Conservation (phyloP, 2,329 filamentous ascomycete species). For the Cladophialophora exuberans region DNA sequence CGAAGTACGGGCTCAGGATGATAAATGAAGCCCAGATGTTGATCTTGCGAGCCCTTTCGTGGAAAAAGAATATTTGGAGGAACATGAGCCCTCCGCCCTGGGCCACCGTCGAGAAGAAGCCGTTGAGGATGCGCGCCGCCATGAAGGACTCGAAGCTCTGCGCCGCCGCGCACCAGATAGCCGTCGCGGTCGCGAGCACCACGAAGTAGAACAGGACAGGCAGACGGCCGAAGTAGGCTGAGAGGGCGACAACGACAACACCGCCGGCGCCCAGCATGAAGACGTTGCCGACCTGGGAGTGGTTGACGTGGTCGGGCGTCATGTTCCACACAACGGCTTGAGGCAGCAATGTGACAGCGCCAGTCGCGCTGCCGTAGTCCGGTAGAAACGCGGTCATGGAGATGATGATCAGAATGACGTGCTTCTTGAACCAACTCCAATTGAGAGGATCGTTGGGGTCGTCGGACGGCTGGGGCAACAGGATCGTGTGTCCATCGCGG, state of each 20-base stretch:
- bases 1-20: conserved; percentile 37
- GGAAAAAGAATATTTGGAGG: conserved; percentile 48
- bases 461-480: conserved; percentile 44
- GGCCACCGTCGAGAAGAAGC: conserved; percentile 48
- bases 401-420: conserved; percentile 44
- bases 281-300: conserved; percentile 46
- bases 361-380: conserved; percentile 48
- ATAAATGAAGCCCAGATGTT: conserved; percentile 45
- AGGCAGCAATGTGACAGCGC: conserved; percentile 44
- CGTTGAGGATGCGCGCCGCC: conserved; percentile 49
- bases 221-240: conserved; percentile 49
- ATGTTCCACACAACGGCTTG: conserved; percentile 45
- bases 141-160: conserved; percentile 44
- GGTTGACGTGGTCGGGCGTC: conserved; percentile 44
- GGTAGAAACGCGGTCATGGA: conserved; percentile 44
- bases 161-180: conserved; percentile 45
- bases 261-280: conserved; percentile 50
- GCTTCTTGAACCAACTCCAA: conserved; percentile 41
- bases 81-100: conserved; percentile 49
- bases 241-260: conserved; percentile 43
- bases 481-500: conserved; percentile 46
- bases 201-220: conserved; percentile 48
- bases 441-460: conserved; percentile 46
- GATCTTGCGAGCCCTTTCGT: conserved; percentile 46
- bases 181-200: conserved; percentile 41